A percentile compares a stretch with the other conserved stretches of the same genome.
phyloP scores from a whole-genome alignment of 2,329 filamentous ascomycete genomes.

The Metarhizium rileyi region DNA sequence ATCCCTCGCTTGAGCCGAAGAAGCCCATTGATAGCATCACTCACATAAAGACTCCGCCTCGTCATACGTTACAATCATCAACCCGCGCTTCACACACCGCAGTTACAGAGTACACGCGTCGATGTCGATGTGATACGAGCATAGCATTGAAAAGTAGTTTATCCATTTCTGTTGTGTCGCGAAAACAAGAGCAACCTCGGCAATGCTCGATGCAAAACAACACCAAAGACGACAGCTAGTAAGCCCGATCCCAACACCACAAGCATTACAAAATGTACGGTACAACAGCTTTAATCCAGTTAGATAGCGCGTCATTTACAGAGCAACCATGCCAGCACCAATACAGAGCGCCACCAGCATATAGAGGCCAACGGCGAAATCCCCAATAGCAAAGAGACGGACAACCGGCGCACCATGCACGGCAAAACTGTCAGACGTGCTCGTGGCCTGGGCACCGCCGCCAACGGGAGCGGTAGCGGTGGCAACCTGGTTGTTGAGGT shows the following conservation, averaged over 20 bases:
- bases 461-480: conserved; percentile 6
- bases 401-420: conserved; percentile 18
- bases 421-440: conserved; percentile 6
- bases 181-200: conserved; percentile 17
- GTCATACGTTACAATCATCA: too few species aligned
- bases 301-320: conserved; percentile 29
- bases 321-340: conserved; percentile 42
- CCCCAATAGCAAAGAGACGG: conserved; percentile 34
- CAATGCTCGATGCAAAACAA: conserved; percentile 18
- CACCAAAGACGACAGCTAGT: background rate
- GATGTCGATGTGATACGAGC: too few species aligned
- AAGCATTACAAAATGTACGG: conserved; percentile 9
- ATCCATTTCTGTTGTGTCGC: conserved; percentile 17
- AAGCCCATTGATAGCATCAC: too few species aligned
- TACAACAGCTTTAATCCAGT: conserved; percentile 4
- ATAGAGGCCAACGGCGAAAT: conserved; percentile 40
- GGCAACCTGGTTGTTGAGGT: conserved; percentile 30
- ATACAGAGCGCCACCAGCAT: conserved; percentile 40
- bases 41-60: too few species aligned
- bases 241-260: conserved; percentile 1
- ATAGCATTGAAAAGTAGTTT: conserved; percentile 9
- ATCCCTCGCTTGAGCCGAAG: too few species aligned
- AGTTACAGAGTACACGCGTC: too few species aligned
- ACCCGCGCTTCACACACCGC: too few species aligned
- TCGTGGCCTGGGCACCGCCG: conserved; percentile 3